Base-by-base conservation (phyloP, 2,329 filamentous ascomycete genomes). In the Venturia aucupariae region DNA sequence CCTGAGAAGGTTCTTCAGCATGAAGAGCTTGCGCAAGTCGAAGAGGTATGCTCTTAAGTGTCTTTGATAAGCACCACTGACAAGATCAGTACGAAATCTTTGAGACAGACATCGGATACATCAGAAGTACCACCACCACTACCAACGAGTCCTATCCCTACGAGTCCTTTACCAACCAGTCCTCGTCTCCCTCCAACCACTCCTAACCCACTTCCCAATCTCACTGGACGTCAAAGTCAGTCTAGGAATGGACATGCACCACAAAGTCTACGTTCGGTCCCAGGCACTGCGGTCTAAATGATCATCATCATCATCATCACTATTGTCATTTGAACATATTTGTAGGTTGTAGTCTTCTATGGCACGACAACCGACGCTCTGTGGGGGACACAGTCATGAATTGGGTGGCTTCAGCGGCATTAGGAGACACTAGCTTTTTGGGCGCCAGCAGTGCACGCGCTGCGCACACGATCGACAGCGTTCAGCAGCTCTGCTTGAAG, bases 1-100 rank as follows among this genome's bases (percentile, higher is more conserved):
- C 5, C 22, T 66, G n/a, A 65, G 60, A 30, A 65, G 60, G 39
- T 65, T 61, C 35, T 66, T 66, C 51, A 61, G 61, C 22, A 32
- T 44, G 38, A 64, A 60, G 17, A 55, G 22, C 38, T 48, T 65
- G 41, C 32, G 63, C 17, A 66, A 65, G 38, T 60, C 65, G 39
- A 66, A 65, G 62, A 66, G 65, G 65, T 66, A 22, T 6, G 48
- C 48, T n/a, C 30, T 42, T n/a, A 44, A 27, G 24, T 24, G 1
- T n/a, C 10, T 0, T n/a, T n/a, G 8, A 17, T 54, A 22, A n/a
- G 30, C 6, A 35, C 17, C 6, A 24, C 62, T 41, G 13, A 63
- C 19, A 22, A 27, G 32, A 57, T 10, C 35, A 64, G 63, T 38
- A 64, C 27, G 22, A 64, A 57, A 54, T 57, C 51, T 17, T 19